Percentiles rank a stretch among this genome's conserved stretches.
phyloP scores from a whole-genome alignment of 139 green algal species.

The Mesotaenium endlicherianum region DNA sequence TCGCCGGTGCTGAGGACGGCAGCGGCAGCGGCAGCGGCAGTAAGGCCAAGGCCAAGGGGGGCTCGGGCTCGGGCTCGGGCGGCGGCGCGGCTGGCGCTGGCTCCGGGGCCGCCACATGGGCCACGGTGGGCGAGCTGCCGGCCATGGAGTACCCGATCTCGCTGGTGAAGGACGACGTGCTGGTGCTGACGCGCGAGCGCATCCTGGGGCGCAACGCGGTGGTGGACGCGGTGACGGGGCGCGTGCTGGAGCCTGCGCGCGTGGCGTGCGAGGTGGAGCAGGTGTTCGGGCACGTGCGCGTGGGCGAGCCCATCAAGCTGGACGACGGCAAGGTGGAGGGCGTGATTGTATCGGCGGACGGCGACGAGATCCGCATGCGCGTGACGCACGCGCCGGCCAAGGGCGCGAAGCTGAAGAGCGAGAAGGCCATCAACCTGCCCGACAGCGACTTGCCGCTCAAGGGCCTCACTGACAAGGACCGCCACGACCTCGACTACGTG shows the following conservation, averaged over 20 bases:
- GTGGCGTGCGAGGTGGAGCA: slow-evolving; percentile 17
- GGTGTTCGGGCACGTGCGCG: slow-evolving; percentile 28
- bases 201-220: neutral
- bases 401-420: slow-evolving; percentile 33
- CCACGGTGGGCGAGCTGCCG: slow-evolving; percentile 11
- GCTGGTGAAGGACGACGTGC: slow-evolving; percentile 17
- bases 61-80: too few species aligned
- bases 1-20: too few species aligned
- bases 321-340: slow-evolving; percentile 50
- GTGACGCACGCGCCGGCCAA: slow-evolving; percentile 12
- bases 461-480: slow-evolving; percentile 33
- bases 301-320: slow-evolving; percentile 43
- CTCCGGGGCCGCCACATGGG: neutral
- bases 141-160: slow-evolving; percentile 20
- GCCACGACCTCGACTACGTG: slow-evolving; percentile 46
- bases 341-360: slow-evolving; percentile 15
- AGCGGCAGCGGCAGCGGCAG: neutral
- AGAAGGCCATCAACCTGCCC: slow-evolving; percentile 48
- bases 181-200: slow-evolving; percentile 6
- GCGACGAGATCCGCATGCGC: neutral
- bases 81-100: neutral
- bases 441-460: slow-evolving; percentile 32
- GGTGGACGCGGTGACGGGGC: neutral
- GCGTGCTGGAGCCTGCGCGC: neutral
- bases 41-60: too few species aligned